phyloP scores from a whole-genome alignment of 2,329 filamentous ascomycete genomes.

The Verruconis gallopava region DNA sequence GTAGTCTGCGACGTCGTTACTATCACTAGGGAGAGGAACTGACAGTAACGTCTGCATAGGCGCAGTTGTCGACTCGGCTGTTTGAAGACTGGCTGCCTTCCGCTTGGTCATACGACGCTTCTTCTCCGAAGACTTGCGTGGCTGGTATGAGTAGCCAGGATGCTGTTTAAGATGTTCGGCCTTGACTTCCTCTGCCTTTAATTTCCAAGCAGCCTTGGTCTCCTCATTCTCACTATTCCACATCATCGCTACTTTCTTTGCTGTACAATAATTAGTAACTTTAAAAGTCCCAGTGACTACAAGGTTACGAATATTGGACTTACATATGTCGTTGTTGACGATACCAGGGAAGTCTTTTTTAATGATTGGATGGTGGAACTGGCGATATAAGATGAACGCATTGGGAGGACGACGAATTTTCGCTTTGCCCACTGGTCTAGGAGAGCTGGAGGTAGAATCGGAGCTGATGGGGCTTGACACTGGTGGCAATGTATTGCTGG shows the following conservation, averaged over 20 bases:
- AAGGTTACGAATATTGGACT: conserved; percentile 14
- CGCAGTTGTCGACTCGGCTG: background rate
- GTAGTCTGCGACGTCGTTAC: too few relatives aligned
- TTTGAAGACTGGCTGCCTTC: conserved; percentile 19
- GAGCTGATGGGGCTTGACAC: too few relatives aligned
- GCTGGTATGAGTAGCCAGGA: conserved; percentile 34
- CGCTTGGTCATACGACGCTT: conserved; percentile 31
- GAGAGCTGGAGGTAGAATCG: background rate
- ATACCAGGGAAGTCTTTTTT: conserved; percentile 1
- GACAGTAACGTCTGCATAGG: too few relatives aligned
- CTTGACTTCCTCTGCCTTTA: conserved; percentile 27
- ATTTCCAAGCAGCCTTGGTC: conserved; percentile 26
- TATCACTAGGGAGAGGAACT: too few relatives aligned
- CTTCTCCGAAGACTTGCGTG: conserved; percentile 33
- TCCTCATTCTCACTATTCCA: conserved; percentile 27
- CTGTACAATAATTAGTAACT: background rate
- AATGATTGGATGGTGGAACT: conserved; percentile 2
- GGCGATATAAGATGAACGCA: conserved; percentile 3
- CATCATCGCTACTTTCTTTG: conserved; percentile 3
- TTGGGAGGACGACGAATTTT: conserved; percentile 29
- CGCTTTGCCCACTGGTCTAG: conserved; percentile 7
- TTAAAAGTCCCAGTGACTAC: too few relatives aligned
- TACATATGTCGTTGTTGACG: conserved; percentile 35
- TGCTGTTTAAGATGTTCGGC: conserved; percentile 26
- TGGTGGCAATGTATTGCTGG: too few relatives aligned